Conservation (phyloP, 805 yeast species). For the Nakazawaea ambrosiae region DNA sequence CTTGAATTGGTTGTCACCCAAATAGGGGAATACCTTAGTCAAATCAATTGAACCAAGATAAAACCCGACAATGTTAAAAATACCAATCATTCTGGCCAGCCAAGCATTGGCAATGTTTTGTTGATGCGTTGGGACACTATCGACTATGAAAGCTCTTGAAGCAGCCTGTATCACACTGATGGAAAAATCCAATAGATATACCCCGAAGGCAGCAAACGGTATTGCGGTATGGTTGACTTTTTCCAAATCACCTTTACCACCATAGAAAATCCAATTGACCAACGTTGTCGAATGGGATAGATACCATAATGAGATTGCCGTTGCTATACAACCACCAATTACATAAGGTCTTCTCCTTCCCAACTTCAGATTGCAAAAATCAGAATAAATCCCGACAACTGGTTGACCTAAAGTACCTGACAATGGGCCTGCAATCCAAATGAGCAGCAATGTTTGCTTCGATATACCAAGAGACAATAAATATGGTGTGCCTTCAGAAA, state of each 20-base stretch:
- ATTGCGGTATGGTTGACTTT: slow-evolving; percentile 26
- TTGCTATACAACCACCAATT: slow-evolving; percentile 44
- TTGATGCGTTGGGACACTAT: slow-evolving; percentile 48
- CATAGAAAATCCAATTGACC: slow-evolving; percentile 24
- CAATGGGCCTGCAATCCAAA: slow-evolving; percentile 65
- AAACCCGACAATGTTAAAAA: slow-evolving; percentile 52
- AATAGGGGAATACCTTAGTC: slow-evolving; percentile 26
- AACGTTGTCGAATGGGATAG: slow-evolving; percentile 40
- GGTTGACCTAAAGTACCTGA: slow-evolving; percentile 63
- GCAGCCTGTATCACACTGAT: slow-evolving; percentile 56
- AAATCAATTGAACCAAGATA: slow-evolving; percentile 43
- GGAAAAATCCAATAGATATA: slow-evolving; percentile 49
- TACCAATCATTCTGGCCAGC: slow-evolving; percentile 61
- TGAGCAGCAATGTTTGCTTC: slow-evolving; percentile 44
- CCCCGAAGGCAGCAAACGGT: slow-evolving; percentile 46
- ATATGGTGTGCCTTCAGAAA: slow-evolving; percentile 57
- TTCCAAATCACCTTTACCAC: slow-evolving; percentile 14
- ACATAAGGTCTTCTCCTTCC: slow-evolving; percentile 57
- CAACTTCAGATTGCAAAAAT: slow-evolving; percentile 32
- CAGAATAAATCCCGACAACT: slow-evolving; percentile 51
- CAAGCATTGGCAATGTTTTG: slow-evolving; percentile 57
- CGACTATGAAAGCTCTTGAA: slow-evolving; percentile 54
- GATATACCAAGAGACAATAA: slow-evolving; percentile 56
- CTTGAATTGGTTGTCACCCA: slow-evolving; percentile 47
- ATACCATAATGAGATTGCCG: slow-evolving; percentile 35